Base-by-base conservation (phyloP, 495 filamentous ascomycete genomes). In the Parmelia sp. region DNA sequence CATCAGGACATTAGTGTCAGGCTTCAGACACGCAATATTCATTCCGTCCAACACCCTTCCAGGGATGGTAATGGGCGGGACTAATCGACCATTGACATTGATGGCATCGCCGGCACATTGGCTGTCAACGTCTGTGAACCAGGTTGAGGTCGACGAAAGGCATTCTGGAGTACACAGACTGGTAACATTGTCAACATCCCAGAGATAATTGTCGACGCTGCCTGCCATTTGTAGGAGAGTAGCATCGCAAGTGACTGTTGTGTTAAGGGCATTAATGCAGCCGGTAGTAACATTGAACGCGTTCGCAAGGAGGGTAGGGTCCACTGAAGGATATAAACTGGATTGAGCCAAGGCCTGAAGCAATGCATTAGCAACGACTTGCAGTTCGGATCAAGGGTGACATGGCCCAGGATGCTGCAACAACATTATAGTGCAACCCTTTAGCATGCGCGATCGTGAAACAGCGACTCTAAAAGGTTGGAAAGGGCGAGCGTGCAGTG, bases 191-290 rank as follows among this genome's bases (percentile, higher is more conserved):
- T 67, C 61, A 25, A 33, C 3, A 15, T 57, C 51, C 65, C 65
- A 67, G 25, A 58, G 57, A n/a, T 42, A 64, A 31, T 44, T 58
- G 36, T 67, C 65, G 25, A 67, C 65, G 19, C 39, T 51, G 25
- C 56, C 56, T 40, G 65, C 31, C 65, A 63, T 64, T 33, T 59
- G 65, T 23, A 67, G 64, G 17, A 67, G 35, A 15, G 37, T 57
- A 47, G 33, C 60, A 60, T 67, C 65, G 55, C 65, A 67, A 21
- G 61, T 44, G n/a, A 35, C 36, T 6, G 49, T 66, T 39, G 57
- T 60, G 40, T 51, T 64, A n/a, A 66, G 60, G 49, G 65, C 60
- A 31, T 63, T 60, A 33, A 66, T 42, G 60, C 65, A 66, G 39
- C 58, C 65, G 8, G 39, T 49, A 37, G 47, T 66, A 33, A 66